Percentiles rank a stretch among this genome's conserved stretches.
Evolutionary conservation across 1,284 basidiomycete species (phyloP).

Genomic region (Boletus smithii): DNA sequence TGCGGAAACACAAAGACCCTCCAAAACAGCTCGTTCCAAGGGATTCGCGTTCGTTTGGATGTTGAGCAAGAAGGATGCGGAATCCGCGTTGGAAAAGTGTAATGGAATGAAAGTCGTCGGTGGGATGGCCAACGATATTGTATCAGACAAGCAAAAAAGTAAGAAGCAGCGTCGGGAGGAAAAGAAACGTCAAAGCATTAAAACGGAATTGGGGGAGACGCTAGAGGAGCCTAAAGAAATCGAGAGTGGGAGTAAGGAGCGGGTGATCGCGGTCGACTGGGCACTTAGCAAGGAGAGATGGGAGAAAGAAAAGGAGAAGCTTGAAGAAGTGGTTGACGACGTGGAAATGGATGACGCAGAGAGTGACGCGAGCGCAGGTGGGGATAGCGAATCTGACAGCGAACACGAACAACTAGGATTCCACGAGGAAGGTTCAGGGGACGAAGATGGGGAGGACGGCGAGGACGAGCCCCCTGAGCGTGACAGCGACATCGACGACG

Average conservation of each 20-base stretch:
- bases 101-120: slow-evolving; percentile 76
- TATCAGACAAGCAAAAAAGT: slow-evolving; percentile 72
- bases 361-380: slow-evolving; percentile 31
- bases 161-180: slow-evolving; percentile 64
- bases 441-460: slow-evolving; percentile 34
- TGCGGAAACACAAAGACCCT: slow-evolving; percentile 27
- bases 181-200: slow-evolving; percentile 43
- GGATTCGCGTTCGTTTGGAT: slow-evolving; percentile 98
- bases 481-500: slow-evolving; percentile 39
- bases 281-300: slow-evolving; percentile 92
- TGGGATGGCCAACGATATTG: slow-evolving; percentile 64
- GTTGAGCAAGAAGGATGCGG: slow-evolving; percentile 82
- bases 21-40: slow-evolving; percentile 46
- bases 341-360: slow-evolving; percentile 39
- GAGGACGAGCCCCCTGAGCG: slow-evolving; percentile 42
- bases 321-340: slow-evolving; percentile 38
- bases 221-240: slow-evolving; percentile 41
- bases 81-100: slow-evolving; percentile 77
- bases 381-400: slow-evolving; percentile 20
- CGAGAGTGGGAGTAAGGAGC: slow-evolving; percentile 39
- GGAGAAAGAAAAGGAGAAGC: slow-evolving; percentile 72
- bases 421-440: slow-evolving; percentile 39
- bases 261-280: slow-evolving; percentile 94
- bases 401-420: slow-evolving; percentile 42
- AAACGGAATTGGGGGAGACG: slow-evolving; percentile 34